phyloP scores from a whole-genome alignment of 495 filamentous ascomycete species.

The Recurvomyces mirabilis region DNA sequence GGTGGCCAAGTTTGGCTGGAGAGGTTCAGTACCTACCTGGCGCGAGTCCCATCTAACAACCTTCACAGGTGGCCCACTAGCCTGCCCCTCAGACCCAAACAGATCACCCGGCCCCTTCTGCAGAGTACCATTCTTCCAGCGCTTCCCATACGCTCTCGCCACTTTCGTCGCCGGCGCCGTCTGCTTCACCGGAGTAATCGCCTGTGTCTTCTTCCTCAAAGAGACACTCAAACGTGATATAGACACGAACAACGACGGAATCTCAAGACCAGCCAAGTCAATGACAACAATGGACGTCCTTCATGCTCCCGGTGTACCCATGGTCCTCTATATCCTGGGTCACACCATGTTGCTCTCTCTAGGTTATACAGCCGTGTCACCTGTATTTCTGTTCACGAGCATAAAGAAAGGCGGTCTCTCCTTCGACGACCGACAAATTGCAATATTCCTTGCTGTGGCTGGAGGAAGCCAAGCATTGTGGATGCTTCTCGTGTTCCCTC shows the following conservation, averaged over 20 bases:
- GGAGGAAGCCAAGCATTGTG: conserved; percentile 53
- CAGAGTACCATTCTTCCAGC: conserved; percentile 41
- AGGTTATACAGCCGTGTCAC: conserved; percentile 51
- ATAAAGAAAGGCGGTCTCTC: conserved; percentile 47
- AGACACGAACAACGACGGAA: conserved; percentile 25
- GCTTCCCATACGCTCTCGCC: conserved; percentile 55
- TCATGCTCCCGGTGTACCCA: conserved; percentile 46
- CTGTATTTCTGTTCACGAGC: conserved; percentile 52
- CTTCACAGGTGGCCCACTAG: conserved; percentile 31
- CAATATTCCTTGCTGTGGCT: conserved; percentile 44
- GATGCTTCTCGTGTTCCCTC: conserved; percentile 53
- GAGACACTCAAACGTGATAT: conserved; percentile 33
- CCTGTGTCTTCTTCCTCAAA: conserved; percentile 41
- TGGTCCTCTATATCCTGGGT: conserved; percentile 49
- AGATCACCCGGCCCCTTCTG: conserved; percentile 39
- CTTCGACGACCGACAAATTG: conserved; percentile 49
- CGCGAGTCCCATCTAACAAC: too few species aligned
- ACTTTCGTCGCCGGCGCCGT: conserved; percentile 43
- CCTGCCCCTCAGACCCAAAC: conserved; percentile 49
- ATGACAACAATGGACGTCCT: conserved; percentile 46
- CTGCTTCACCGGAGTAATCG: conserved; percentile 38
- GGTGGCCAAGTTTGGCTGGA: neutral
- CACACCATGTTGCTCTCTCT: conserved; percentile 52
- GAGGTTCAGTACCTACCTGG: neutral
- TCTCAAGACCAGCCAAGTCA: conserved; percentile 2